These are phyloP conservation scores for Madurella fahalii DNA, from an alignment of 2,329 filamentous ascomycete species.

Conservation along the genomic window DNA sequence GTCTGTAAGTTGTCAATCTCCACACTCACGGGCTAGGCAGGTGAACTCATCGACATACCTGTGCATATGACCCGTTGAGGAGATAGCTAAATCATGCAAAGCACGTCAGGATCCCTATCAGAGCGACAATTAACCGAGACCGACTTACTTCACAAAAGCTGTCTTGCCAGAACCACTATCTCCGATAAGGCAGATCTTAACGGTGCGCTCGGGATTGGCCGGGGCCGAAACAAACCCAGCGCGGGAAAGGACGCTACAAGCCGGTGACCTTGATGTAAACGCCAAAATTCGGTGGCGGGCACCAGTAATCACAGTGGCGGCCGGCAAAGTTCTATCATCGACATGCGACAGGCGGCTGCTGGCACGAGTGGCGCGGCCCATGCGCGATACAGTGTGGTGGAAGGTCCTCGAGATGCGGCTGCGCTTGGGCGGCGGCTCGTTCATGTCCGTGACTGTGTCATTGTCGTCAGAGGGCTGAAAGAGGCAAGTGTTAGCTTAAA, in stretches of 20 bases:
- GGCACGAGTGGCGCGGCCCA: neutral
- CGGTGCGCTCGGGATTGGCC: conserved; percentile 1
- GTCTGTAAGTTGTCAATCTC: neutral
- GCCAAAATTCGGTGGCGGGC: neutral
- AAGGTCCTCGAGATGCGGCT: conserved; percentile 4
- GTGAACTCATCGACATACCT: conserved; percentile 2
- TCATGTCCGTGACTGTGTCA: neutral
- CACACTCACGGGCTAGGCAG: no score
- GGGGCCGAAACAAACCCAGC: neutral
- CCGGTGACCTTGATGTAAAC: neutral
- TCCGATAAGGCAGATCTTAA: conserved; percentile 24
- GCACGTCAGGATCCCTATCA: conserved; percentile 3
- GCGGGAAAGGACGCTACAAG: conserved; percentile 5
- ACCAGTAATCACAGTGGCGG: neutral
- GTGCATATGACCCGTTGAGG: neutral
- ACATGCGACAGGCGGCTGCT: neutral
- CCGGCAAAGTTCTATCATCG: neutral
- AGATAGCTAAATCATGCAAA: conserved; percentile 7
- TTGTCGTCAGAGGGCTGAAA: neutral
- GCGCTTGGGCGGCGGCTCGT: conserved; percentile 10
- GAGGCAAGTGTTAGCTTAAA: neutral
- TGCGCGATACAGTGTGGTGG: conserved; percentile 4
- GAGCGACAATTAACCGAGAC: neutral
- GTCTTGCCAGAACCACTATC: conserved; percentile 19
- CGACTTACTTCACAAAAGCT: conserved; percentile 21